These are phyloP conservation scores for Talinum fruticosum DNA, from an alignment of 148 eudicot genomes.

Conservation along the genomic window DNA sequence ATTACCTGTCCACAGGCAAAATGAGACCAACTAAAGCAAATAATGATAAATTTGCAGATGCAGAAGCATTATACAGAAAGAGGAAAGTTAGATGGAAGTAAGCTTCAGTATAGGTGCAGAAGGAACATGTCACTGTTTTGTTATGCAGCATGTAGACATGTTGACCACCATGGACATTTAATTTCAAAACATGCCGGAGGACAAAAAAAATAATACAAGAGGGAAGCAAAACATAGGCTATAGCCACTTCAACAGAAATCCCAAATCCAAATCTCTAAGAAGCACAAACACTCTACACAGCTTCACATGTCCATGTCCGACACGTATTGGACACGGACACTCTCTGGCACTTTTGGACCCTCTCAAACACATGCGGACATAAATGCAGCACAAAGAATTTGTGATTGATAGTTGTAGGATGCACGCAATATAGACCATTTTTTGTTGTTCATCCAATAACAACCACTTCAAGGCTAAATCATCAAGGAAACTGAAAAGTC, in stretches of 20 bases:
- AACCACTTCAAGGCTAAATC: no score
- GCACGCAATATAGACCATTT: no score
- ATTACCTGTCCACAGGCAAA: slow-evolving; percentile 41
- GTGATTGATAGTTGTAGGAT: no score
- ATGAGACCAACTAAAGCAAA: slow-evolving; percentile 19
- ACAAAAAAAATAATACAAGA: not conserved
- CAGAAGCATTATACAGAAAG: not conserved
- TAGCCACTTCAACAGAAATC: not conserved
- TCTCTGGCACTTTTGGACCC: no score
- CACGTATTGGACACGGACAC: no score
- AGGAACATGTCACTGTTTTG: not conserved
- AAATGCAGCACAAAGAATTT: no score
- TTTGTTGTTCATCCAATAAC: no score
- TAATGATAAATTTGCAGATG: not conserved
- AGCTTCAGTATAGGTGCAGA: not conserved
- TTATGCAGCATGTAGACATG: not conserved
- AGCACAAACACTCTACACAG: no score
- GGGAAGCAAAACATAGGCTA: not conserved
- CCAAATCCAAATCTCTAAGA: no score
- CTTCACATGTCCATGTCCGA: no score
- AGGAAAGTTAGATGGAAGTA: not conserved
- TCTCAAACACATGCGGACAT: no score
- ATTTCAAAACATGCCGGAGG: not conserved
- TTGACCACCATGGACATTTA: not conserved
- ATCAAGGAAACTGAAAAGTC: no score